Base-by-base conservation (phyloP, 768 basidiomycete genomes). In the Termitomyces sp. region DNA sequence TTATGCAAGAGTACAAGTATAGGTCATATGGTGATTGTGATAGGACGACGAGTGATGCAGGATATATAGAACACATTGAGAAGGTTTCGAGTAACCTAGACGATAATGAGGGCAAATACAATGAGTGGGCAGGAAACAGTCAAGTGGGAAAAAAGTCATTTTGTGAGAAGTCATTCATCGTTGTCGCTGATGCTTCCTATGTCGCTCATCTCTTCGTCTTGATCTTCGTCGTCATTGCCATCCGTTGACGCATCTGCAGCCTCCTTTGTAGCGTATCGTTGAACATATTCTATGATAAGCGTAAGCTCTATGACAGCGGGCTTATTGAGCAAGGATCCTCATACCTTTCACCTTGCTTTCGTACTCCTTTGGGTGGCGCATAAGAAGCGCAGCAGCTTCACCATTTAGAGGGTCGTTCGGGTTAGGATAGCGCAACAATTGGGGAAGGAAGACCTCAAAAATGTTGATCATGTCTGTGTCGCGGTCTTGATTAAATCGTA, bases 391-490 rank as follows among this genome's bases (percentile, higher is more conserved):
- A 9, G 97, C 97, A 19, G 97, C 97, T 74, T 99, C 97, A 34
- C 96, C 96, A 62, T 99, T 99, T 53, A 98, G 77, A 4, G 97
- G 97, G 69, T 99, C 97, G 59, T 95, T 94, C 12, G 97, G 96
- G 71, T 99, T 99, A 60, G 97, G 97, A 71, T 99, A 99, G 46
- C 95, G 90, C 55, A 99, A 75, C 1, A 99, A 84, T 71, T 99
- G 97, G 4, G 97, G 97, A 42, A 99, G 80, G 77, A 99, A 99
- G 49, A 92, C 89, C 72, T 99, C 97, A 68, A 99, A 98, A 61
- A 99, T 98, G 70, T 99, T 99, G 78, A 98, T 92, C 90, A 98
- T 95, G 74, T 98, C 96, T 98, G 44, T 32, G 27, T 49, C 44
- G 32, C 29, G 4, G n/a, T 16, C 31, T 66, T 49, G 44, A 35